Base-by-base conservation (phyloP, 441 rosid genomes). In the Populus trichocarpa region DNA sequence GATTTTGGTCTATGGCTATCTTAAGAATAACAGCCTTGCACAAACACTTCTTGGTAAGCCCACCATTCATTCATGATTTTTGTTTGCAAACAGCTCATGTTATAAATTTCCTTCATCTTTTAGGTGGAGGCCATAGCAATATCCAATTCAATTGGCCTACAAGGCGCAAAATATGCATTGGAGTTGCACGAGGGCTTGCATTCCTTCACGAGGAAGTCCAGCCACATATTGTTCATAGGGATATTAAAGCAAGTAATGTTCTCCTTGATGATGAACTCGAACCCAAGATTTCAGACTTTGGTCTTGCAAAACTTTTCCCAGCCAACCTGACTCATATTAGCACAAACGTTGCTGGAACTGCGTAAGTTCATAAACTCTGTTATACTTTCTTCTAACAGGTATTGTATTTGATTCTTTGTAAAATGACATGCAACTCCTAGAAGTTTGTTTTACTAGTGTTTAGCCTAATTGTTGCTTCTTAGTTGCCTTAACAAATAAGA, bases 221-320 rank as follows among this genome's bases (percentile, higher is more conserved):
- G 11, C 93, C 93, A 6, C 85, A 77, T 81, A 82, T 91, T 75
- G 83, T 91, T 84, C 95, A 91, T 64, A 84, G 95, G 78, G 93
- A 28, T 3, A 28, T 28, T 28, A 28, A 28, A 28, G 30, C 30
- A 28, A 28, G 30, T 2, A 28, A 28, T 77, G 80, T 91, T 78
- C 96, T 91, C 66, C 91, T 91, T 61, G 91, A 88, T 67, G 64
- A 68, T 73, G 32, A 86, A 72, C 89, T 90, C 64, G 75, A 22
- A 57, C 91, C 96, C 71, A 90, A 85, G 82, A 91, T 91, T 81
- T 87, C 96, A 10, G 96, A 90, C 83, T 91, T 91, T 73, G 96
- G 96, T 77, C 91, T 91, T 23, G 93, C 96, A 8, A 91, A 90
- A 83, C 87, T 90, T 75, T 86, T 91, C 82, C 96, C 96, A 2